Evolutionary conservation across 345 rosid genomes (phyloP).

Genomic region (Linum lewisii): DNA sequence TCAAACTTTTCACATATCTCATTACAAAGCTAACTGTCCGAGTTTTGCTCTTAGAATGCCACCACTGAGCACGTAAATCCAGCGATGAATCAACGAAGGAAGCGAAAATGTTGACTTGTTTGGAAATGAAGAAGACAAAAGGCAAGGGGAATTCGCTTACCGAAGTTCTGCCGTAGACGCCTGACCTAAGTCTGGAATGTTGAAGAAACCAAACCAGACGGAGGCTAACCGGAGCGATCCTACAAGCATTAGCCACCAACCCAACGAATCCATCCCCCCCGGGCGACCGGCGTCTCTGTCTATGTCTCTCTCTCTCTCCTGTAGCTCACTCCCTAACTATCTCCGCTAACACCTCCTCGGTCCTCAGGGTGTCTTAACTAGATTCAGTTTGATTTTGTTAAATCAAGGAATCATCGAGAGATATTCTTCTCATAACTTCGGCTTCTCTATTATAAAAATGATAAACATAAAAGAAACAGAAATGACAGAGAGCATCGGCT

Average conservation of each 20-base stretch:
- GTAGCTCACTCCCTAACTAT: background rate
- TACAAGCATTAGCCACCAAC: constrained; percentile 87
- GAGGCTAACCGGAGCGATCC: constrained; percentile 77
- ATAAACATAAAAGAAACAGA: no score
- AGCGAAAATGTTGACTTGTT: background rate
- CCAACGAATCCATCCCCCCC: constrained; percentile 72
- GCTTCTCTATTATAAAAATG: no score
- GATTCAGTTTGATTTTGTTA: no score
- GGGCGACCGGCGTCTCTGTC: background rate
- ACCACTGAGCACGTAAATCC: background rate
- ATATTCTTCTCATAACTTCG: no score
- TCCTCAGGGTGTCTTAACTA: no score
- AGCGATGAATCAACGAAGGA: background rate
- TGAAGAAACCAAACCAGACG: constrained; percentile 93
- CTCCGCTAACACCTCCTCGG: no score
- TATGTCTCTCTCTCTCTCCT: background rate
- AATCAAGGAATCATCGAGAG: no score
- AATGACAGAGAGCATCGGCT: no score
- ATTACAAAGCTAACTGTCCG: background rate
- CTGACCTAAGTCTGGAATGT: constrained; percentile 83
- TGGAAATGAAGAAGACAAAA: constrained; percentile 4
- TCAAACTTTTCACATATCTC: background rate
- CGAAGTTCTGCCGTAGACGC: constrained; percentile 73
- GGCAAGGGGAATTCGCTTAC: constrained; percentile 23
- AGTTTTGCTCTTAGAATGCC: background rate